Evolutionary conservation across 257 asterid genomes (phyloP).

Genomic region (Parsonsia alboflavescens): DNA sequence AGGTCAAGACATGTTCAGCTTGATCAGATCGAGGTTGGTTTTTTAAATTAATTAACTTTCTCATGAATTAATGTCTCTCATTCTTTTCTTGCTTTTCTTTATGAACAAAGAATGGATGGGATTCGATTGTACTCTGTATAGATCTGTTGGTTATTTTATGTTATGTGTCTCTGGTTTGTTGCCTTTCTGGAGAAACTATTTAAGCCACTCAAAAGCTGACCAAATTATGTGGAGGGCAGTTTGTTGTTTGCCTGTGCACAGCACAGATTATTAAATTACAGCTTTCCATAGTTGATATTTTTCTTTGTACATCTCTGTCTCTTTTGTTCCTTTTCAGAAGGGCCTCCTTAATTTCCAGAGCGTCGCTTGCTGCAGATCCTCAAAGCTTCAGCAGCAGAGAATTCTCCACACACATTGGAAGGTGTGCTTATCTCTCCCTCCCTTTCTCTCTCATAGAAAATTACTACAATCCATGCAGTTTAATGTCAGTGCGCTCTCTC

Average conservation of each 20-base stretch:
- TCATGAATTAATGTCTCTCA: no score
- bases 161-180: no score
- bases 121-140: neutral
- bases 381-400: neutral
- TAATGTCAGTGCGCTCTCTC: no score
- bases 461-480: no score
- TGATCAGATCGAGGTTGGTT: slow-evolving; percentile 20
- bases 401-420: slow-evolving; percentile 7
- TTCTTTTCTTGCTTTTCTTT: neutral
- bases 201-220: neutral
- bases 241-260: neutral
- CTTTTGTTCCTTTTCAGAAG: neutral
- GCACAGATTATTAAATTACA: neutral
- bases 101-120: no score
- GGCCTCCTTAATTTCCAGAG: neutral
- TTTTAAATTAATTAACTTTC: no score
- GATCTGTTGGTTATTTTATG: no score
- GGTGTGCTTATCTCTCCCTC: slow-evolving; percentile 3
- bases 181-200: no score
- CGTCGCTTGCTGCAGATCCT: neutral
- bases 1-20: no score
- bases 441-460: neutral
- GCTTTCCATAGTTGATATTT: no score
- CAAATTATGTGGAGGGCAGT: neutral
- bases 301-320: neutral